A percentile compares a stretch with the other conserved stretches of the same genome.
These are phyloP conservation scores for Mycena leptocephala DNA, from an alignment of 768 basidiomycete genomes.

Conservation along the genomic window DNA sequence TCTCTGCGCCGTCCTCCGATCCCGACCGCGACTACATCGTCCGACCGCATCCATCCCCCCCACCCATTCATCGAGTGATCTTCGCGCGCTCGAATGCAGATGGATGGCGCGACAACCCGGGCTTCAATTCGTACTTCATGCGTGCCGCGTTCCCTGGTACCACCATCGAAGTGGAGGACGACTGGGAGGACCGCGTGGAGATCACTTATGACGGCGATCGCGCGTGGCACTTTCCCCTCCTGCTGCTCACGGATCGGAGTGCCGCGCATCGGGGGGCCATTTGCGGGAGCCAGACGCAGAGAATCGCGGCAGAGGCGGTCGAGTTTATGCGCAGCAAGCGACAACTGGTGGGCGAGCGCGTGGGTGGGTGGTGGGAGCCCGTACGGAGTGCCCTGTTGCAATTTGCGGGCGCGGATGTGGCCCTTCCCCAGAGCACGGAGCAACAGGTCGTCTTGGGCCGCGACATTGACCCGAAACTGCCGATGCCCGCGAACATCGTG, in stretches of 20 bases:
- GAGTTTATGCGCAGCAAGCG: slow-evolving; percentile 60
- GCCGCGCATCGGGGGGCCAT: slow-evolving; percentile 80
- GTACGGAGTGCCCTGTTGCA: slow-evolving; percentile 75
- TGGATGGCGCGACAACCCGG: slow-evolving; percentile 84
- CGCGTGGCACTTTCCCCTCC: slow-evolving; percentile 81
- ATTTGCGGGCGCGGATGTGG: slow-evolving; percentile 70
- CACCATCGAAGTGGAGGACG: slow-evolving; percentile 76
- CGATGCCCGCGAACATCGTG: slow-evolving; percentile 67
- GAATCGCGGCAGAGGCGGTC: slow-evolving; percentile 82
- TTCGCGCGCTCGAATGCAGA: slow-evolving; percentile 74
- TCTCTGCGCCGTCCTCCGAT: no score
- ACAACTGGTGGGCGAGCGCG: slow-evolving; percentile 55
- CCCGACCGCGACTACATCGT: no score
- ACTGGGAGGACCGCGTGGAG: slow-evolving; percentile 78
- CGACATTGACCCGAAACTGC: slow-evolving; percentile 44
- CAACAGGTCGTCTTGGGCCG: slow-evolving; percentile 12
- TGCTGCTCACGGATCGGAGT: slow-evolving; percentile 82
- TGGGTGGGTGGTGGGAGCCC: slow-evolving; percentile 87
- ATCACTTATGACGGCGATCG: slow-evolving; percentile 50
- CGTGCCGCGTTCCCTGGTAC: slow-evolving; percentile 82
- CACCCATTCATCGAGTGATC: slow-evolving; percentile 79
- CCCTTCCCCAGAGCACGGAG: slow-evolving; percentile 38
- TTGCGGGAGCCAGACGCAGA: slow-evolving; percentile 77
- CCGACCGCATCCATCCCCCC: slow-evolving; percentile 35
- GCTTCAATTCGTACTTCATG: slow-evolving; percentile 85